Percentiles rank a stretch among this genome's conserved stretches.
phyloP scores from a whole-genome alignment of 768 basidiomycete species.

The Serendipita vermifera region DNA sequence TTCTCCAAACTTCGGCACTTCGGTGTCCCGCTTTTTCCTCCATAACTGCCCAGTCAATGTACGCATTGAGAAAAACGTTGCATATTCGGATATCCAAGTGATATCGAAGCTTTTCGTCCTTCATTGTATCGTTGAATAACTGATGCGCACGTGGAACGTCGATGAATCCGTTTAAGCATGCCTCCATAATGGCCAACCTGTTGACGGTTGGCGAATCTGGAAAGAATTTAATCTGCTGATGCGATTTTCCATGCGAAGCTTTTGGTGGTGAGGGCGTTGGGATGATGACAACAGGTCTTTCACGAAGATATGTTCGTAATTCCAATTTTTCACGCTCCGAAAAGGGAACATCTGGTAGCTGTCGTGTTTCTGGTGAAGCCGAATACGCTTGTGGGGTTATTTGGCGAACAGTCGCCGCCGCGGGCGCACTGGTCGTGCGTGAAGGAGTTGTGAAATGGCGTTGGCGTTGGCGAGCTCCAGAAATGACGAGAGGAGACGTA shows the following conservation, averaged over 20 bases:
- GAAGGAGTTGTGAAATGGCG: not conserved
- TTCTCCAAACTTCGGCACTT: constrained; percentile 43
- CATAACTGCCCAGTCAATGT: constrained; percentile 41
- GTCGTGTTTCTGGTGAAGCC: too few relatives aligned
- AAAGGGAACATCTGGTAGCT: too few relatives aligned
- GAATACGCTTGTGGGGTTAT: too few relatives aligned
- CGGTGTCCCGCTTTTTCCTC: constrained; percentile 30
- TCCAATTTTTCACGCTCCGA: not conserved
- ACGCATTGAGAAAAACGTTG: constrained; percentile 55
- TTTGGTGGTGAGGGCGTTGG: not conserved
- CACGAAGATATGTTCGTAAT: not conserved
- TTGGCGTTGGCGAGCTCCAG: not conserved
- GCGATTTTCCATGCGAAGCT: not conserved
- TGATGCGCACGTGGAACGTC: constrained; percentile 65
- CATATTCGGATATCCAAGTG: constrained; percentile 39
- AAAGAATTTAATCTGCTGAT: constrained; percentile 25
- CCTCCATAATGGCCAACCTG: constrained; percentile 64
- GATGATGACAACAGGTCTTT: not conserved
- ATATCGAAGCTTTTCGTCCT: constrained; percentile 23
- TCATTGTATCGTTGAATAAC: constrained; percentile 53
- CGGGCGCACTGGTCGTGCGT: not conserved
- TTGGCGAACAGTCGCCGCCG: not conserved
- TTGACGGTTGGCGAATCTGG: constrained; percentile 55
- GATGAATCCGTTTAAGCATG: constrained; percentile 62
- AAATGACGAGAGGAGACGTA: not conserved